Conservation (phyloP, 768 basidiomycete genomes). For the Auricularia sp. region DNA sequence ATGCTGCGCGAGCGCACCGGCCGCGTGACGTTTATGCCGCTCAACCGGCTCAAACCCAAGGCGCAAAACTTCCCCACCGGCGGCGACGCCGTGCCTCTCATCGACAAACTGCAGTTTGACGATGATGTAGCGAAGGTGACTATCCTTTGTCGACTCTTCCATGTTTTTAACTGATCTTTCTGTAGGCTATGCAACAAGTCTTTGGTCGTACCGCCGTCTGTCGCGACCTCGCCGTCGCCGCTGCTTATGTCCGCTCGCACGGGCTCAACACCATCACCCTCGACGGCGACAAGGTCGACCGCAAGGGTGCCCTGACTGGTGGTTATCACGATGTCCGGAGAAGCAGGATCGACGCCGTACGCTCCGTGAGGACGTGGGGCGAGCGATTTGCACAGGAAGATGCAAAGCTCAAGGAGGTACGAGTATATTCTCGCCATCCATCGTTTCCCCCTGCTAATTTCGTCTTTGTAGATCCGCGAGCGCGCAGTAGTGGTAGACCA, state of each 20-base stretch:
- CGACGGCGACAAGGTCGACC: slow-evolving; percentile 94
- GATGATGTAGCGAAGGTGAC: slow-evolving; percentile 47
- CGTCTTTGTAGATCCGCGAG: slow-evolving; percentile 27
- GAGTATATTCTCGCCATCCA: too few relatives aligned
- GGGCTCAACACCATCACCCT: slow-evolving; percentile 94
- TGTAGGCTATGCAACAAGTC: slow-evolving; percentile 80
- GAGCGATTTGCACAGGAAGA: slow-evolving; percentile 58
- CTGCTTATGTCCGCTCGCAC: slow-evolving; percentile 89
- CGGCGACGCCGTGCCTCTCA: slow-evolving; percentile 67
- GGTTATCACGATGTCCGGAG: slow-evolving; percentile 90
- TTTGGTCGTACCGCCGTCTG: slow-evolving; percentile 97
- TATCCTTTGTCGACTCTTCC: slow-evolving; percentile 87
- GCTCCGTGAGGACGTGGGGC: slow-evolving; percentile 65
- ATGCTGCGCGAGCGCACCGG: slow-evolving; percentile 93
- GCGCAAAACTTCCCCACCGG: slow-evolving; percentile 53
- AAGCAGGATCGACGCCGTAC: slow-evolving; percentile 83
- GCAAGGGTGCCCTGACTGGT: slow-evolving; percentile 91
- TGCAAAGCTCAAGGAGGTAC: slow-evolving; percentile 55
- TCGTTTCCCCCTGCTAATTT: too few relatives aligned
- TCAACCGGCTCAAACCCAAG: slow-evolving; percentile 86
- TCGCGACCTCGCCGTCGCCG: slow-evolving; percentile 81
- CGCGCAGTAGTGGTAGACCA: slow-evolving; percentile 69
- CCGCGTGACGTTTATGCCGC: slow-evolving; percentile 95
- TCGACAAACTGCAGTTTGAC: slow-evolving; percentile 76
- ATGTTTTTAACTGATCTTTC: too few relatives aligned